Conservation (phyloP, 176 grass and related monocot species). For the Thinopyrum elongatum region DNA sequence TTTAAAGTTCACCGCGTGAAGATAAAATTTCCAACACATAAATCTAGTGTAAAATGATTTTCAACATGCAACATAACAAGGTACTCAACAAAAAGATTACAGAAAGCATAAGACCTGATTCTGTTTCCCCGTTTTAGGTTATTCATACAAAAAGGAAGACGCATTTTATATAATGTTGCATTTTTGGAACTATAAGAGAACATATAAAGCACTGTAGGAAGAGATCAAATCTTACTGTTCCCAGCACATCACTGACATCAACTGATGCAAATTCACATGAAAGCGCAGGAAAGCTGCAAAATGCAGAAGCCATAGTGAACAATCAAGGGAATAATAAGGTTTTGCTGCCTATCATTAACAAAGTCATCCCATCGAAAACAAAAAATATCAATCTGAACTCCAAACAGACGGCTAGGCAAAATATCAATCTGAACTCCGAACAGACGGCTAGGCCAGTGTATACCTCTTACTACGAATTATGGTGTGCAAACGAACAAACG, state of each 20-base stretch:
- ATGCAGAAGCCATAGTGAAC: conserved; percentile 20
- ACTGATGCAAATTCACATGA: conserved; percentile 99
- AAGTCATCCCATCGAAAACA: conserved; percentile 19
- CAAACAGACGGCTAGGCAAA: background rate
- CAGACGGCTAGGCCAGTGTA: background rate
- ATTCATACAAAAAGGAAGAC: background rate
- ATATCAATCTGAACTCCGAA: background rate
- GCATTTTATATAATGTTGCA: background rate
- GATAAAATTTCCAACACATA: background rate
- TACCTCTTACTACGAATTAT: background rate
- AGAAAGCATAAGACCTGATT: background rate
- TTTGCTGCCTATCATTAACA: background rate
- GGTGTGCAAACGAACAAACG: background rate
- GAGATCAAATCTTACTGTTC: conserved; percentile 83
- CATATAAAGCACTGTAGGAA: conserved; percentile 3
- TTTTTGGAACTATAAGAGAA: conserved; percentile 5
- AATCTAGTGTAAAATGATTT: background rate
- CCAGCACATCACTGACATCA: conserved; percentile 91
- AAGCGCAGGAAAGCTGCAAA: conserved; percentile 92
- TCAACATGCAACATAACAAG: background rate
- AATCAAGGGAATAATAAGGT: conserved; percentile 11
- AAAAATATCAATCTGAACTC: background rate
- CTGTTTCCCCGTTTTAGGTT: background rate
- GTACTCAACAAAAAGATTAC: background rate
- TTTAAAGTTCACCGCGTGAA: background rate